Base-by-base conservation (phyloP, 2,329 filamentous ascomycete species). In the Sporothrix pallida region DNA sequence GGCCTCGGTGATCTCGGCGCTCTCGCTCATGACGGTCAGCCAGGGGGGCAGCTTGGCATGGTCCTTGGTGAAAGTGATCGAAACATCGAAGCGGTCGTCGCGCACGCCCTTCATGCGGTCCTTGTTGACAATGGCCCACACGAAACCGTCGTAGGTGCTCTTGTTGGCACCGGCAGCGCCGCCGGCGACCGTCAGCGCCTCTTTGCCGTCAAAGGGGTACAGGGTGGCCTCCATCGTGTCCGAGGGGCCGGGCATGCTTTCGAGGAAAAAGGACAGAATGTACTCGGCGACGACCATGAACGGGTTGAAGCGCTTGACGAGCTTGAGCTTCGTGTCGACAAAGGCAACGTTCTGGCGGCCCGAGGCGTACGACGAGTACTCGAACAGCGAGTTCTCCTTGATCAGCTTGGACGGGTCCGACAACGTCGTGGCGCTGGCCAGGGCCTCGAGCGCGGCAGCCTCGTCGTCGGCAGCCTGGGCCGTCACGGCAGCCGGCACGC, bases 101-200 rank as follows among this genome's bases (percentile, higher is more conserved):
- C 96, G 92, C 78, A 97, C 88, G 79, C 89, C 86, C 85, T 93
- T 93, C 95, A 99, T 98, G 81, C 88, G 85, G 79, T 94, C 91
- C 89, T 99, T 99, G 88, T 98, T 94, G 76, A 98, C 95, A 77
- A 99, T 83, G 69, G 94, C 95, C 89, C 93, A 98, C 76, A 99
- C 95, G 79, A 98, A 99, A 62, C 91, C 91, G 81, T 98, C 96
- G 79, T 92, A 98, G 74, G 84, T 83, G 85, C 90, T 90, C 87
- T 89, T 91, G 83, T 84, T 89, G 3, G 88, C 78, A 26, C 87
- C 84, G 52, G 9, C 15, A 7, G 50, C 65, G 10, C 23, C 63
- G 20, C 87, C 84, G 8, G 92, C 93, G 0, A 97, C 91, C 42
- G 94, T 89, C 75, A 92, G 86, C 77, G 88, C 88, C 86, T 99